Base-by-base conservation (phyloP, 345 rosid genomes). In the Balakata baccata region DNA sequence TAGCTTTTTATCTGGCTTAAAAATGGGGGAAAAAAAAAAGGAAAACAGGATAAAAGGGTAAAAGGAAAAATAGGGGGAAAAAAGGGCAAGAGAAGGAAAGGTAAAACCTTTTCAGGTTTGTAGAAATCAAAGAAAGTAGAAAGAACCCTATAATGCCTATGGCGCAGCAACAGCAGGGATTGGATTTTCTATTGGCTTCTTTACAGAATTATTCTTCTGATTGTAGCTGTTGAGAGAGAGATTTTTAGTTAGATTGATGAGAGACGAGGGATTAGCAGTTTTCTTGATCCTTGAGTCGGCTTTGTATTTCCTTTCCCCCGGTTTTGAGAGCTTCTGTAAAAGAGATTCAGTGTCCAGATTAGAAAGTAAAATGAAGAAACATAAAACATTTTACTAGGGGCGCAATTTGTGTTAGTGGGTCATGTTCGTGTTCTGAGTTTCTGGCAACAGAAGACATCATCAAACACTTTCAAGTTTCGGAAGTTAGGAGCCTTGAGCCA, bases 181-280 rank as follows among this genome's bases (percentile, higher is more conserved):
- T 11, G 71, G 18, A 25, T 47, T 77, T 39, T 73, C 76, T 7
- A 70, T 59, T 3, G 72, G 46, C 57, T 78, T 81, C 76, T 79
- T 87, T 64, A 78, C 29, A 47, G 70, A 20, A 54, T 52, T 64
- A 10, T 50, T 76, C 81, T 77, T 84, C 47, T 47, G 63, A 12
- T 58, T 64, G 85, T 64, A 72, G 72, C 78, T 70, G 58, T 73
- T 80, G 46, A 91, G 83, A 53, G 87, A 82, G 72, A 91, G 92
- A 67, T 88, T 88, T 77, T 81, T 84, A 3, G 94, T 84, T 38
- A 73, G 85, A 71, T 83, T 78, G 66, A 85, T 66, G 11, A 89
- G 82, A 66, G 89, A 81, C 34, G 34, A 29, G 34, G 34, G 34
- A 75, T 71, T 70, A 47, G 71, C 69, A 67, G 62, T 71, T 49